These are phyloP conservation scores for Rhizoclosmatium sp. DNA, from an alignment of 192 early-diverging fungal species.

Conservation along the genomic window DNA sequence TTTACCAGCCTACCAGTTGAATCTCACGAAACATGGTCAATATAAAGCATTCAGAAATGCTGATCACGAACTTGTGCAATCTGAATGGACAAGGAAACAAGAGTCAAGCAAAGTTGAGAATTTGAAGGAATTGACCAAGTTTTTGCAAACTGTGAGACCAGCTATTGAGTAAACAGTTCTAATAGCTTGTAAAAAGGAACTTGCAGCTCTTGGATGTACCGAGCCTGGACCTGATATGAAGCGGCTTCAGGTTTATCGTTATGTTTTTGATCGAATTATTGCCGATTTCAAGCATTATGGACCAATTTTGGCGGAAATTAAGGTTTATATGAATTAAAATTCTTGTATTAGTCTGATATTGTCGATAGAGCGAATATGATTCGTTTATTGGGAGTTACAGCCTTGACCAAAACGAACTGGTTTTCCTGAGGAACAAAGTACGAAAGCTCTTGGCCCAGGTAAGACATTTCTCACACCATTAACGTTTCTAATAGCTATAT, in stretches of 20 bases:
- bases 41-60: slow-evolving; percentile 39
- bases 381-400: slow-evolving; percentile 45
- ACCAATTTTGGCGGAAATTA: slow-evolving; percentile 60
- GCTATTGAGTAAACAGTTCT: neutral
- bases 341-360: neutral
- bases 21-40: slow-evolving; percentile 44
- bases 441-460: slow-evolving; percentile 55
- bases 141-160: slow-evolving; percentile 39
- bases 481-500: neutral
- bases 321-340: slow-evolving; percentile 35
- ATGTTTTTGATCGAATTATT: slow-evolving; percentile 55
- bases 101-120: slow-evolving; percentile 40
- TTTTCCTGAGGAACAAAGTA: slow-evolving; percentile 54
- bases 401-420: slow-evolving; percentile 52
- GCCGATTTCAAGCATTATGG: slow-evolving; percentile 55
- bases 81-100: slow-evolving; percentile 35
- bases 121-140: slow-evolving; percentile 41
- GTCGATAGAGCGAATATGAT: slow-evolving; percentile 55
- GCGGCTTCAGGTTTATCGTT: slow-evolving; percentile 52
- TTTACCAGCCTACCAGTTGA: slow-evolving; percentile 40
- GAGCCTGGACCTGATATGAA: slow-evolving; percentile 44
- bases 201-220: slow-evolving; percentile 40
- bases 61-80: slow-evolving; percentile 40
- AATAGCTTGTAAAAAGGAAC: slow-evolving; percentile 34
- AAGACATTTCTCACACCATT: neutral